Conservation (phyloP, 768 basidiomycete species). For the Leccinum longicurvipes region DNA sequence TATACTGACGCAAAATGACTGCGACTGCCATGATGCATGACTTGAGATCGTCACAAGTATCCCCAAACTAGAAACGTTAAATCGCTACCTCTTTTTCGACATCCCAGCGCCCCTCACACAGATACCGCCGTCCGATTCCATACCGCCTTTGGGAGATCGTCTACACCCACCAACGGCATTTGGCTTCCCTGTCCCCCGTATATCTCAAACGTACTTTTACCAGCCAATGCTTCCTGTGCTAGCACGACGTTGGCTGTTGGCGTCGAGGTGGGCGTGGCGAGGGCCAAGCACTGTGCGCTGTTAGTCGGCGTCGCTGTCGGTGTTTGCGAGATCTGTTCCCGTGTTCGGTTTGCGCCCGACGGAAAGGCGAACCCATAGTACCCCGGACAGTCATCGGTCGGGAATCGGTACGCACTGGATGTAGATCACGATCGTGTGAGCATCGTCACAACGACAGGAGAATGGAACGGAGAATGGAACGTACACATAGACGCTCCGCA, state of each 20-base stretch:
- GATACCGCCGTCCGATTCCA: conserved; percentile 21
- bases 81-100: background rate
- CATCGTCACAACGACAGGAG: background rate
- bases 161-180: conserved; percentile 10
- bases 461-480: background rate
- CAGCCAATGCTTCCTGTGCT: conserved; percentile 7
- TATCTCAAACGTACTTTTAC: conserved; percentile 7
- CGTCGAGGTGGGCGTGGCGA: conserved; percentile 28
- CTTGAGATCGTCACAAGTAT: background rate
- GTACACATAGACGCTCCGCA: conserved; percentile 32
- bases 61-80: too few relatives aligned
- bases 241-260: conserved; percentile 18
- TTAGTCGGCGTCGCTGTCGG: conserved; percentile 27
- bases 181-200: conserved; percentile 12
- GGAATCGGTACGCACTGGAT: conserved; percentile 31
- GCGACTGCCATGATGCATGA: background rate
- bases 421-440: background rate
- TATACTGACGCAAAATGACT: background rate
- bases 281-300: conserved; percentile 23
- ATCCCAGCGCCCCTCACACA: background rate
- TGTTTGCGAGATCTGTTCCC: conserved; percentile 26
- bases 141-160: conserved; percentile 14
- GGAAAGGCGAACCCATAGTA: conserved; percentile 34
- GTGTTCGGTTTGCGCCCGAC: conserved; percentile 26
- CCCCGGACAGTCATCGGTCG: conserved; percentile 26